phyloP scores from a whole-genome alignment of 805 yeast species.

The Saturnispora bothae region DNA sequence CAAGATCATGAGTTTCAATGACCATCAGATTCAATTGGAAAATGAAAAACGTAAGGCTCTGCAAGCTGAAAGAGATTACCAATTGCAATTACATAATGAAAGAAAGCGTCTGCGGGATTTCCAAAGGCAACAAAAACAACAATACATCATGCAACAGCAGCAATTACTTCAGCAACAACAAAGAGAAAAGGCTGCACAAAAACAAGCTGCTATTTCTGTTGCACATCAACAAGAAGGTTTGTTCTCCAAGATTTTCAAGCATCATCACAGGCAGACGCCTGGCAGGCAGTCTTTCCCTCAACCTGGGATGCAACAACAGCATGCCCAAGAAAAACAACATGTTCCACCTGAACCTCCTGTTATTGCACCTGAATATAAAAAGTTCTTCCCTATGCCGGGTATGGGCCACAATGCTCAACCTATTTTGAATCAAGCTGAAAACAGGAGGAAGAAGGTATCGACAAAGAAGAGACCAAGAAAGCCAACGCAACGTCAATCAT shows the following conservation, averaged over 20 bases:
- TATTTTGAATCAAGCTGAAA: slow-evolving; percentile 9
- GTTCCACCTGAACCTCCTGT: neutral
- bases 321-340: neutral
- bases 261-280: neutral
- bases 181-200: slow-evolving; percentile 2
- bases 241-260: slow-evolving; percentile 4
- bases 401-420: slow-evolving; percentile 14
- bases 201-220: neutral
- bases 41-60: slow-evolving; percentile 7
- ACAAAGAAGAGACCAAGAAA: slow-evolving; percentile 12
- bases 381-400: slow-evolving; percentile 22
- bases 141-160: slow-evolving; percentile 6
- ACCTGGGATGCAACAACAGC: slow-evolving; percentile 8
- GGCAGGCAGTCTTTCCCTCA: slow-evolving; percentile 3
- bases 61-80: slow-evolving; percentile 6
- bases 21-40: slow-evolving; percentile 8
- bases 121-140: slow-evolving; percentile 8
- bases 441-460: slow-evolving; percentile 10
- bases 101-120: slow-evolving; percentile 8
- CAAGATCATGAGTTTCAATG: neutral
- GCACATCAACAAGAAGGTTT: slow-evolving; percentile 1
- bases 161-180: slow-evolving; percentile 9
- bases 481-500: neutral
- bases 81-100: slow-evolving; percentile 8
- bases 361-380: slow-evolving; percentile 15